phyloP scores from a whole-genome alignment of 2,329 filamentous ascomycete genomes.

The Metarhizium album region DNA sequence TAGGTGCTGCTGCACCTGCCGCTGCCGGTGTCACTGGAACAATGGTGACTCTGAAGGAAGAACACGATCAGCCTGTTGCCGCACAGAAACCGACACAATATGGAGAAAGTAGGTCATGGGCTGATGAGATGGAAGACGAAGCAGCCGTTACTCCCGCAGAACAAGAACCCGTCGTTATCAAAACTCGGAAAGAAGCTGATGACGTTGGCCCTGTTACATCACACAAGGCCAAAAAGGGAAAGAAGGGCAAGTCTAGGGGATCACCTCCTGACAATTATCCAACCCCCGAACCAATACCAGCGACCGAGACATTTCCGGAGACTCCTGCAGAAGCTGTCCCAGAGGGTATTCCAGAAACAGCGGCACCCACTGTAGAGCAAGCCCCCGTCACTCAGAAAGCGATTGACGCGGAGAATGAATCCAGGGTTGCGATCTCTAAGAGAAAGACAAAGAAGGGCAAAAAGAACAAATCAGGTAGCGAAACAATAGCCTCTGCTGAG shows the following conservation, averaged over 20 bases:
- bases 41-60: not conserved
- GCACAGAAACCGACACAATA: not conserved
- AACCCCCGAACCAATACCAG: not conserved
- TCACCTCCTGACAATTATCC: not conserved
- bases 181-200: slow-evolving; percentile 9
- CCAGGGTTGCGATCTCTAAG: slow-evolving; percentile 10
- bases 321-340: not conserved
- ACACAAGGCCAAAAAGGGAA: slow-evolving; percentile 31
- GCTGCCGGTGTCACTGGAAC: slow-evolving; percentile 1
- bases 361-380: not conserved
- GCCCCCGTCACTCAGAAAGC: not conserved
- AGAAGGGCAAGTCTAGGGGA: slow-evolving; percentile 12
- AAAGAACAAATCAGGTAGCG: slow-evolving; percentile 5
- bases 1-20: slow-evolving; percentile 7
- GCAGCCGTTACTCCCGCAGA: not conserved
- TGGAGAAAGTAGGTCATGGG: slow-evolving; percentile 6
- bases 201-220: slow-evolving; percentile 22
- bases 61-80: not conserved
- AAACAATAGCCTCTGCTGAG: not conserved
- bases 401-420: slow-evolving; percentile 6
- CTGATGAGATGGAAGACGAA: slow-evolving; percentile 9
- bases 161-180: not conserved
- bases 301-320: slow-evolving; percentile 1
- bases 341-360: not conserved
- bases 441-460: slow-evolving; percentile 20